Evolutionary conservation across 768 basidiomycete genomes (phyloP).

Genomic region (Lentinula boryana): DNA sequence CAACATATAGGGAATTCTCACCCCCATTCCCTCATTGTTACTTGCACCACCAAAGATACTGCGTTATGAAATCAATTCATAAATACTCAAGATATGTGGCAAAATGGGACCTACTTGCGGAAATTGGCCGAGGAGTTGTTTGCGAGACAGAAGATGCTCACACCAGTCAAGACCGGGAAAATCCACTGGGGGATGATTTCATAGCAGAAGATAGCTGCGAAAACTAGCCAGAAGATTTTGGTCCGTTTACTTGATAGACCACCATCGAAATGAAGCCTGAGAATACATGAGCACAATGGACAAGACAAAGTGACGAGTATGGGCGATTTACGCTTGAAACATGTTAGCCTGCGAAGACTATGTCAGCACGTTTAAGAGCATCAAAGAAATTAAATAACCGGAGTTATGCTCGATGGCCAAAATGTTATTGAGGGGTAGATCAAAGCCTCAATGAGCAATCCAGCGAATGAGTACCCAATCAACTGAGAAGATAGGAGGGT

Average conservation of each 20-base stretch:
- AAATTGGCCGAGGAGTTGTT: conserved; percentile 17
- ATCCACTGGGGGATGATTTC: conserved; percentile 34
- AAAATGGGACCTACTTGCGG: conserved; percentile 16
- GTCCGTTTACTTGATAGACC: conserved; percentile 30
- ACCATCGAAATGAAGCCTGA: conserved; percentile 10
- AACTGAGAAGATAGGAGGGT: conserved; percentile 21
- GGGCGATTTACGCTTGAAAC: neutral
- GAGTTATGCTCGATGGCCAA: conserved; percentile 15
- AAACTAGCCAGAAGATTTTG: conserved; percentile 33
- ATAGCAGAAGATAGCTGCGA: conserved; percentile 24
- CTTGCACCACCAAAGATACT: conserved; percentile 28
- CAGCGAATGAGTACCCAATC: conserved; percentile 24
- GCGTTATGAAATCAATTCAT: neutral
- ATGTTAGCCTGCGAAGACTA: conserved; percentile 11
- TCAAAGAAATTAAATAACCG: neutral
- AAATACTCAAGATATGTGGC: neutral
- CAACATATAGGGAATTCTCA: neutral
- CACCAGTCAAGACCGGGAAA: conserved; percentile 21
- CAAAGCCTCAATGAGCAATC: conserved; percentile 17
- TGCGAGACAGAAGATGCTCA: conserved; percentile 27
- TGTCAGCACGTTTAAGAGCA: neutral
- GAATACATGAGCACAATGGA: neutral
- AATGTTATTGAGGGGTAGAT: conserved; percentile 18
- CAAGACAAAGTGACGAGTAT: neutral
- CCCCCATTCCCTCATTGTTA: conserved; percentile 28